A percentile compares a stretch with the other conserved stretches of the same genome.
These are phyloP conservation scores for Aspergillus tubingensis DNA, from an alignment of 2,329 filamentous ascomycete species.

Conservation along the genomic window DNA sequence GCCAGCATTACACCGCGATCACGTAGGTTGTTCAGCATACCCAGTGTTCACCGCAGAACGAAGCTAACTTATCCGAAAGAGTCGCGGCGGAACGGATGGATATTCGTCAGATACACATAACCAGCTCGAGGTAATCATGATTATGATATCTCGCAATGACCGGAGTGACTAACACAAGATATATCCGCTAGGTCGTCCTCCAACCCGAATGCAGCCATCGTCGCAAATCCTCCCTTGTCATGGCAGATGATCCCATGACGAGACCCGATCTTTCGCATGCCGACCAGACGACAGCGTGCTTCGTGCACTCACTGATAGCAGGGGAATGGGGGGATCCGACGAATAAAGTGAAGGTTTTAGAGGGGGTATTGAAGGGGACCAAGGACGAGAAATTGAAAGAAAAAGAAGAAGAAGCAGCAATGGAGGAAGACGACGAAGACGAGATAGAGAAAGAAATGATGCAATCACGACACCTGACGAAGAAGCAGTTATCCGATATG, in stretches of 20 bases:
- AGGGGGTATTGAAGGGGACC: conserved; percentile 7
- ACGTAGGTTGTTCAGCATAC: conserved; percentile 23
- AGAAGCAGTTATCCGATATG: conserved; percentile 95
- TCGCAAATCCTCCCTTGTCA: conserved; percentile 62
- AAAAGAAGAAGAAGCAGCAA: conserved; percentile 15
- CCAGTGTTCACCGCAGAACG: neutral
- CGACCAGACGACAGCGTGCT: conserved; percentile 56
- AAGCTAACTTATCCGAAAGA: conserved; percentile 26
- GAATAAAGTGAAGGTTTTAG: conserved; percentile 6
- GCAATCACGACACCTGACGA: conserved; percentile 79
- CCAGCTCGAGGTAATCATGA: conserved; percentile 37
- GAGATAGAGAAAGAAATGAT: conserved; percentile 40
- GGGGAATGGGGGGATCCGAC: conserved; percentile 31
- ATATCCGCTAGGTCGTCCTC: conserved; percentile 55
- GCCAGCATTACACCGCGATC: neutral
- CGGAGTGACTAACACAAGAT: neutral
- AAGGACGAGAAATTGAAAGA: conserved; percentile 12
- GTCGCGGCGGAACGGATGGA: conserved; percentile 36
- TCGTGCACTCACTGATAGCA: conserved; percentile 61
- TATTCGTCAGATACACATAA: conserved; percentile 29
- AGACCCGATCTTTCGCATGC: conserved; percentile 38
- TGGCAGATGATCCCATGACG: conserved; percentile 43
- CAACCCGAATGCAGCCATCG: conserved; percentile 54
- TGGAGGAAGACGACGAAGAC: conserved; percentile 22
- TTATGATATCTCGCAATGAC: neutral